phyloP scores from a whole-genome alignment of 257 asterid genomes.

The Gardenia jasminoides region DNA sequence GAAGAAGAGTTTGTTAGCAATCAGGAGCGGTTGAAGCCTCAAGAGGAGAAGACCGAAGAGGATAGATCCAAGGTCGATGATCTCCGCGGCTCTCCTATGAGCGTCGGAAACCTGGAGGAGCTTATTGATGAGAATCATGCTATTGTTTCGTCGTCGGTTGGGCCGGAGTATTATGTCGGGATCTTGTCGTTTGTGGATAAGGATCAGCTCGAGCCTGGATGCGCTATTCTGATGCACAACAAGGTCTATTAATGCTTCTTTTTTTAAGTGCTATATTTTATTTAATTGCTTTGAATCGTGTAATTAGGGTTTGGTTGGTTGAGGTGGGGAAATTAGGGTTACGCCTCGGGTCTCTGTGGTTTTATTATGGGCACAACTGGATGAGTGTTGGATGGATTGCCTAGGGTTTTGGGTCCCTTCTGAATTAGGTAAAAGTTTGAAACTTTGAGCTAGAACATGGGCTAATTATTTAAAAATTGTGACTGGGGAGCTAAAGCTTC shows the following conservation, averaged over 20 bases:
- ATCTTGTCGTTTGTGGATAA: constrained; percentile 84
- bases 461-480: neutral
- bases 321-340: neutral
- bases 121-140: constrained; percentile 93
- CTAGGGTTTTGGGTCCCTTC: constrained; percentile 2
- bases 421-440: neutral
- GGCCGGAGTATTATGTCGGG: constrained; percentile 91
- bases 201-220: constrained; percentile 95
- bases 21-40: constrained; percentile 87
- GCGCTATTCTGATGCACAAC: constrained; percentile 90
- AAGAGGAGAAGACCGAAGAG: constrained; percentile 95
- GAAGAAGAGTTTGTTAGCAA: constrained; percentile 92
- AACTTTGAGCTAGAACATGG: neutral
- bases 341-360: neutral
- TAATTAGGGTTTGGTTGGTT: constrained; percentile 1
- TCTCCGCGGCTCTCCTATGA: constrained; percentile 85
- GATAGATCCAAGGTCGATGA: constrained; percentile 87
- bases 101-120: constrained; percentile 88
- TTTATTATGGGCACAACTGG: neutral
- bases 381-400: neutral
- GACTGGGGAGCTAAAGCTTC: neutral
- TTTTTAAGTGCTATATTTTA: neutral
- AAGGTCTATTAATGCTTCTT: constrained; percentile 44
- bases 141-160: constrained; percentile 76
- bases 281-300: constrained; percentile 1